Evolutionary conservation across 2,329 filamentous ascomycete species (phyloP).

Genomic region (Myriosclerotinia scirpicola): DNA sequence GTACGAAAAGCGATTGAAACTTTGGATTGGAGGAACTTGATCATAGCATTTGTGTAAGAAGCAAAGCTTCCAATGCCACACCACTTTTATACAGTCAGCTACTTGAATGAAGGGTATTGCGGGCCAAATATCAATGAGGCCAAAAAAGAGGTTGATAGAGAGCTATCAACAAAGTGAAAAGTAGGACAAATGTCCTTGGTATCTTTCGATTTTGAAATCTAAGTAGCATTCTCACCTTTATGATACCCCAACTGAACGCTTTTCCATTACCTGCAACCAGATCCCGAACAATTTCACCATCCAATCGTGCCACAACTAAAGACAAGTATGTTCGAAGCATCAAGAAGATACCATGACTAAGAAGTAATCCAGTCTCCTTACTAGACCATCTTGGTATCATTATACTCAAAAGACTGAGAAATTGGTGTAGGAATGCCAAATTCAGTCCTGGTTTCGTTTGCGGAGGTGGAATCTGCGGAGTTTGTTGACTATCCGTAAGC

Average conservation of each 20-base stretch:
- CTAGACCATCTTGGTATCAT: constrained; percentile 96
- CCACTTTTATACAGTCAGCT: constrained; percentile 56
- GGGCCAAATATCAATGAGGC: not conserved
- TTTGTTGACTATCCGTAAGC: constrained; percentile 62
- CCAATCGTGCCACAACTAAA: constrained; percentile 84
- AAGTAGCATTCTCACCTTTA: constrained; percentile 63
- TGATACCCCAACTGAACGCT: constrained; percentile 81
- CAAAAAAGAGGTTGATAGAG: constrained; percentile 26
- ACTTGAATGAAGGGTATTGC: not conserved
- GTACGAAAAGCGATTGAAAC: constrained; percentile 98
- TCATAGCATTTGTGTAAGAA: constrained; percentile 98
- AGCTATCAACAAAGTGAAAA: not conserved
- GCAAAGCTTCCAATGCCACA: constrained; percentile 89
- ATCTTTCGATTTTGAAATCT: too few species aligned
- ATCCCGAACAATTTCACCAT: constrained; percentile 95
- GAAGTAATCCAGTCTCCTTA: constrained; percentile 87
- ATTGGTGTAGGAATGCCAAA: constrained; percentile 93
- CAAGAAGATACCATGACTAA: constrained; percentile 87
- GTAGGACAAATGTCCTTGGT: not conserved
- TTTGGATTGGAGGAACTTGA: constrained; percentile 97
- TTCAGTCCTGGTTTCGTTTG: constrained; percentile 94
- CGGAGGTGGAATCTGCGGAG: constrained; percentile 71
- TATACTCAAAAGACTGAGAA: constrained; percentile 92
- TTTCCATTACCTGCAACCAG: constrained; percentile 92
- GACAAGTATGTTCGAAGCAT: constrained; percentile 93